Evolutionary conservation across 169 alveolate species (phyloP).

Genomic region (Plasmodium gonderi): DNA sequence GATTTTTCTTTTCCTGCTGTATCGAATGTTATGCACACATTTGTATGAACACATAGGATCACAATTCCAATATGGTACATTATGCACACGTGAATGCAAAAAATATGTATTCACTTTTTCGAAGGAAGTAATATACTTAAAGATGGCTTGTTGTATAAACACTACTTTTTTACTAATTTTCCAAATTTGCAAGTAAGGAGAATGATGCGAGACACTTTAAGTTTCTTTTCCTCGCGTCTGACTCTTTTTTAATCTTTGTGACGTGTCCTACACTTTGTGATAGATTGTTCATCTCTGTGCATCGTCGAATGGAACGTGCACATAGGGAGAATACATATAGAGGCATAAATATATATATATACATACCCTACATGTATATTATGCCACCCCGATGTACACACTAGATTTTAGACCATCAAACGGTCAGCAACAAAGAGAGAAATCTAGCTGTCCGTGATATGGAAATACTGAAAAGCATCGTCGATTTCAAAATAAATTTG

Average conservation of each 20-base stretch:
- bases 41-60: not conserved
- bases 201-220: not conserved
- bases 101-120: not conserved
- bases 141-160: conserved; percentile 19
- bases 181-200: conserved; percentile 58
- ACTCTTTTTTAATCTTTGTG: too few species aligned
- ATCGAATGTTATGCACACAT: not conserved
- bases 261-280: too few species aligned
- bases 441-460: conserved; percentile 21
- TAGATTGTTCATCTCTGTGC: not conserved
- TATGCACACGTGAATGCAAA: not conserved
- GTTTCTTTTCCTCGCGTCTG: not conserved
- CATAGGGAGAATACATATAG: not conserved
- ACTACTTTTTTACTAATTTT: conserved; percentile 38
- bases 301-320: too few species aligned
- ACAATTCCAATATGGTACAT: not conserved
- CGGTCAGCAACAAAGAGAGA: conserved; percentile 4
- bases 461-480: conserved; percentile 13
- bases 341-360: not conserved
- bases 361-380: not conserved
- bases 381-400: not conserved
- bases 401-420: conserved; percentile 62
- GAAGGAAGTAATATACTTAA: conserved; percentile 23
- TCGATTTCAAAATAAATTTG: conserved; percentile 45
- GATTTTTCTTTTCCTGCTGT: too few species aligned